phyloP scores from a whole-genome alignment of 2,329 filamentous ascomycete genomes.

The Fusarium euwallaceae region DNA sequence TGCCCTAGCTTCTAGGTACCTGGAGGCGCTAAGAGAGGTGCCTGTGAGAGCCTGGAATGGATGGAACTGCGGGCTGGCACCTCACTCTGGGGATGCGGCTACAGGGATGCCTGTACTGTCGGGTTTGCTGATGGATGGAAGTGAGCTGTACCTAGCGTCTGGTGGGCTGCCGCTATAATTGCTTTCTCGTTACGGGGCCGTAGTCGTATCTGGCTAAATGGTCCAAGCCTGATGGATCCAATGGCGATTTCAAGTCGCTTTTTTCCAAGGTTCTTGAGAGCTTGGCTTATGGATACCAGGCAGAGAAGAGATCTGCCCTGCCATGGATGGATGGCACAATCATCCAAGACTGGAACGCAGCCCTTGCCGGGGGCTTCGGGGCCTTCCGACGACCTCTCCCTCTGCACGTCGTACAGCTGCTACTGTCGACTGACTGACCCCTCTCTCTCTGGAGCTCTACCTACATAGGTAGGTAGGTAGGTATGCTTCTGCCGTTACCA shows the following conservation, averaged over 20 bases:
- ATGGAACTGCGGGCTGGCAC: slow-evolving; percentile 24
- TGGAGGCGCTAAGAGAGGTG: slow-evolving; percentile 14
- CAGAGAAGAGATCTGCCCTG: slow-evolving; percentile 7
- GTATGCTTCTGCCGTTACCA: slow-evolving; percentile 23
- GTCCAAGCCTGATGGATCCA: background rate
- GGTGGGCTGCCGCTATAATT: slow-evolving; percentile 32
- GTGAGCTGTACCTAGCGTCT: slow-evolving; percentile 19
- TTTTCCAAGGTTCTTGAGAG: background rate
- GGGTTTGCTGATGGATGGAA: slow-evolving; percentile 15
- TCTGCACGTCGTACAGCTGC: slow-evolving; percentile 14
- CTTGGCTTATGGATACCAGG: slow-evolving; percentile 22
- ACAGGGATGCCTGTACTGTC: slow-evolving; percentile 29
- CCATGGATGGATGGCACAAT: slow-evolving; percentile 13
- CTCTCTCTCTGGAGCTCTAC: background rate
- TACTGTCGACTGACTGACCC: background rate
- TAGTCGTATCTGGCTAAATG: background rate
- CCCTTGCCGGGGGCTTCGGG: slow-evolving; percentile 19
- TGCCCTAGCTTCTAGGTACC: slow-evolving; percentile 15
- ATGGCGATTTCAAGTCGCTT: background rate
- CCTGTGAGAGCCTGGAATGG: slow-evolving; percentile 30
- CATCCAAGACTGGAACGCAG: slow-evolving; percentile 31
- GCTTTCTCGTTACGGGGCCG: background rate
- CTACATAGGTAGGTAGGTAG: background rate
- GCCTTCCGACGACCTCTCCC: slow-evolving; percentile 18
- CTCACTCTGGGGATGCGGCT: slow-evolving; percentile 19